phyloP scores from a whole-genome alignment of 2,329 filamentous ascomycete genomes.

The Diaporthe batatas region DNA sequence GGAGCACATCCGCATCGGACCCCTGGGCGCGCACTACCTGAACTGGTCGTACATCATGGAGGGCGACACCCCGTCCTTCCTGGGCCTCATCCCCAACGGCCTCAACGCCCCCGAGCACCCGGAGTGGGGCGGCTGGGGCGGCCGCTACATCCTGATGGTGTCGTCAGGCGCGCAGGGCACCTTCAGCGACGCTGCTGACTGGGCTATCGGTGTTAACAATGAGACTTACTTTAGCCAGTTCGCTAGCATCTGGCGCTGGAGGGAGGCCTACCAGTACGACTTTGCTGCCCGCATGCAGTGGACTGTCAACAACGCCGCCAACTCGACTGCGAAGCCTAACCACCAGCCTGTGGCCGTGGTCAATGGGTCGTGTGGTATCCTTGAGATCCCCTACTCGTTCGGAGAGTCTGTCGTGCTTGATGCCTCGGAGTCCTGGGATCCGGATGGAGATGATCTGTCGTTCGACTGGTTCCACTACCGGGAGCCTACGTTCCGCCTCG shows the following conservation, averaged over 20 bases:
- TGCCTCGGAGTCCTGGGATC: constrained; percentile 42
- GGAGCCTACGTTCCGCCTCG: constrained; percentile 37
- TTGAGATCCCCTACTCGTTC: constrained; percentile 37
- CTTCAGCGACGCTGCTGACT: constrained; percentile 52
- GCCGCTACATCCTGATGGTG: constrained; percentile 52
- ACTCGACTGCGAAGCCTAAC: constrained; percentile 8
- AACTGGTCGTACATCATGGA: constrained; percentile 61
- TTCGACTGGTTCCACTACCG: constrained; percentile 44
- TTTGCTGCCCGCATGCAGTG: constrained; percentile 45
- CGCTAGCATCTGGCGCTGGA: constrained; percentile 67
- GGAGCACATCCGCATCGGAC: constrained; percentile 60
- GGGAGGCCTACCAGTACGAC: constrained; percentile 64
- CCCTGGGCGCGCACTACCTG: constrained; percentile 53
- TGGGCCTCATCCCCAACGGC: constrained; percentile 58
- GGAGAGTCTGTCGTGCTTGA: constrained; percentile 41
- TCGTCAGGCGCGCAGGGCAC: constrained; percentile 42
- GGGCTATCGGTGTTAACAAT: constrained; percentile 51
- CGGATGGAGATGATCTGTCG: constrained; percentile 41
- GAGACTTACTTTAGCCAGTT: constrained; percentile 55
- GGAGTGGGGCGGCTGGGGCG: constrained; percentile 59
- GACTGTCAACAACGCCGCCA: constrained; percentile 25
- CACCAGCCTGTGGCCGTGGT: constrained; percentile 44
- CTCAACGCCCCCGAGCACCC: constrained; percentile 54
- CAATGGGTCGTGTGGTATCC: constrained; percentile 42
- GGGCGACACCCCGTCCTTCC: constrained; percentile 59